phyloP scores from a whole-genome alignment of 345 rosid species.

The Citrus unshiu region DNA sequence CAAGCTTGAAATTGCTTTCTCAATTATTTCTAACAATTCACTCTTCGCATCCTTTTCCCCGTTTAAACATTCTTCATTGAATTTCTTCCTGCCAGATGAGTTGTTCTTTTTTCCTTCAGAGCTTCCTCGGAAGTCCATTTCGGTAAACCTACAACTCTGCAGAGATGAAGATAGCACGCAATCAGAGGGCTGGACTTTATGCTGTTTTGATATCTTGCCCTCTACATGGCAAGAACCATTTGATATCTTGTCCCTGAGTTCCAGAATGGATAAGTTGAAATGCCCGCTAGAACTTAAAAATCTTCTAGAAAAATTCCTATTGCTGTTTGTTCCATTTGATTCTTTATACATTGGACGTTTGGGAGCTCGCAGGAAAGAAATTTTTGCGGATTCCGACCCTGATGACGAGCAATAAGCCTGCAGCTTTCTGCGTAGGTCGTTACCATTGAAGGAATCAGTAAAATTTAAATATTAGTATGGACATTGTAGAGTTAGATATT shows the following conservation, averaged over 20 bases:
- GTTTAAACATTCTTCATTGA: conserved; percentile 15
- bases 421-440: conserved; percentile 31
- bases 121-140: conserved; percentile 13
- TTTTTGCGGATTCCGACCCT: conserved; percentile 14
- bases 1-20: conserved; percentile 51
- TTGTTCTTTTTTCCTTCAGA: conserved; percentile 28
- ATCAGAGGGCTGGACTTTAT: conserved; percentile 36
- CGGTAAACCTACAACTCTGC: conserved; percentile 13
- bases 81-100: conserved; percentile 13
- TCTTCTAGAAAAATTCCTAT: conserved; percentile 24
- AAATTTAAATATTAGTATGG: neutral
- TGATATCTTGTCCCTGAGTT: conserved; percentile 30
- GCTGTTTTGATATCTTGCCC: conserved; percentile 27
- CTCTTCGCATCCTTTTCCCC: conserved; percentile 28
- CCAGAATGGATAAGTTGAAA: conserved; percentile 40
- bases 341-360: conserved; percentile 23
- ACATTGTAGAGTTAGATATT: neutral
- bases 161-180: conserved; percentile 27
- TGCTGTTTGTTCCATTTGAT: conserved; percentile 17
- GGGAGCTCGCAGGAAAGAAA: conserved; percentile 17
- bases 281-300: conserved; percentile 30
- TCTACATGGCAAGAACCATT: conserved; percentile 15
- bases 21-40: conserved; percentile 50
- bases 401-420: conserved; percentile 22
- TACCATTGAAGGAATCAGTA: neutral